Evolutionary conservation across 2,329 filamentous ascomycete genomes (phyloP).

Genomic region (Fusarium sp.): DNA sequence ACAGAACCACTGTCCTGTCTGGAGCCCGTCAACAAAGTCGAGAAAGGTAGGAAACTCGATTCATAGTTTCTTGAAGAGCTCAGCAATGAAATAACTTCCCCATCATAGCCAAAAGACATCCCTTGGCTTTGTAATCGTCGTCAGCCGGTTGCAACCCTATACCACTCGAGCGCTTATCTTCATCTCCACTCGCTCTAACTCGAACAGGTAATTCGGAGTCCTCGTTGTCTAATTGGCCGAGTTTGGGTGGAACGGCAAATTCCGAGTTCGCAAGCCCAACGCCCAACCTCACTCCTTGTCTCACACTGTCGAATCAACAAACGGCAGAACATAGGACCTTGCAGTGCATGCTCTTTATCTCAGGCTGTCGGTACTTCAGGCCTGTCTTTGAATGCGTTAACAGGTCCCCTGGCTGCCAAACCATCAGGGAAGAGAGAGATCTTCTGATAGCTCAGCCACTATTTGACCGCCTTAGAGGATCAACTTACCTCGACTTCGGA

Average conservation of each 20-base stretch:
- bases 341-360: neutral
- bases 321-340: neutral
- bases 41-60: neutral
- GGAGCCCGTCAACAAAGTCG: neutral
- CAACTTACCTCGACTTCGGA: neutral
- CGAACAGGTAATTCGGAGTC: constrained; percentile 27
- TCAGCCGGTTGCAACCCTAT: neutral
- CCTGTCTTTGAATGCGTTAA: neutral
- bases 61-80: neutral
- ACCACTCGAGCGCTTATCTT: neutral
- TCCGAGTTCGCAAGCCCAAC: neutral
- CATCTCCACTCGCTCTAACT: neutral
- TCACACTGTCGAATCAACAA: neutral
- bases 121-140: neutral
- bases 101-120: neutral
- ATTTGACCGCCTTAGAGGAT: neutral
- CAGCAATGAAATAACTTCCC: neutral
- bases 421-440: neutral
- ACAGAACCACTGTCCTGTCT: no score
- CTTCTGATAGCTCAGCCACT: neutral
- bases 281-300: neutral
- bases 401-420: neutral
- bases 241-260: neutral
- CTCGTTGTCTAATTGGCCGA: constrained; percentile 7
- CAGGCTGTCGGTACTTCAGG: neutral